Conservation (phyloP, 163 green algal genomes). For the Chlamydomonas reinhardtii region DNA sequence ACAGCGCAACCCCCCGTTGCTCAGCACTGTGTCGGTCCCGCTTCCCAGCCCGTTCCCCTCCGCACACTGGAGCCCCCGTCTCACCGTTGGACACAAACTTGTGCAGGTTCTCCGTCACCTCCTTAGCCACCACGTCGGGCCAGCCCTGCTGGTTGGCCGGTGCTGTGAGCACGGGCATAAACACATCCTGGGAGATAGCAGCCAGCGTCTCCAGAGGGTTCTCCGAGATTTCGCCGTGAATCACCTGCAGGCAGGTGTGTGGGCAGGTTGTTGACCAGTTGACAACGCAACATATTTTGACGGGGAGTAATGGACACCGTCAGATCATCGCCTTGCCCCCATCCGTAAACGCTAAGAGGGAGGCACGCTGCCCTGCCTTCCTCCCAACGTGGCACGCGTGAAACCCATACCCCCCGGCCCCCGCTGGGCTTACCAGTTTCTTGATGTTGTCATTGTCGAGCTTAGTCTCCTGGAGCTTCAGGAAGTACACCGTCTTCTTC, state of each 20-base stretch:
- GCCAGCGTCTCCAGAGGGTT: constrained; percentile 85
- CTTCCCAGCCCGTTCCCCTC: no score
- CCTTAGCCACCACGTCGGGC: constrained; percentile 87
- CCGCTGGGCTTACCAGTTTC: constrained; percentile 57
- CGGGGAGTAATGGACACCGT: no score
- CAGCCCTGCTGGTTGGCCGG: constrained; percentile 82
- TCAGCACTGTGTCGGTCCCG: no score
- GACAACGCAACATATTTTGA: no score
- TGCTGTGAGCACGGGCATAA: constrained; percentile 88
- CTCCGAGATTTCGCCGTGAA: constrained; percentile 85
- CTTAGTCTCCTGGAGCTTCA: constrained; percentile 76
- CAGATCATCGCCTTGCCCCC: no score
- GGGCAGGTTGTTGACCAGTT: no score
- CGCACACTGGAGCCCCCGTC: not conserved
- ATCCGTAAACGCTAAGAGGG: no score
- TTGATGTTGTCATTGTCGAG: constrained; percentile 81
- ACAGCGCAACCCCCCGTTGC: no score
- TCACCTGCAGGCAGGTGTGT: constrained; percentile 67
- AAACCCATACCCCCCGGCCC: not conserved
- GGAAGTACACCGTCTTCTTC: constrained; percentile 90
- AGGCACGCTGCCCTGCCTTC: no score
- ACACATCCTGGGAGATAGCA: constrained; percentile 83
- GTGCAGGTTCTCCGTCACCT: constrained; percentile 89
- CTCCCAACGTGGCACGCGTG: no score
- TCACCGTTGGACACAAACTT: constrained; percentile 87